phyloP scores from a whole-genome alignment of 1,284 basidiomycete genomes.

The Rhodotorula mucilaginosa region DNA sequence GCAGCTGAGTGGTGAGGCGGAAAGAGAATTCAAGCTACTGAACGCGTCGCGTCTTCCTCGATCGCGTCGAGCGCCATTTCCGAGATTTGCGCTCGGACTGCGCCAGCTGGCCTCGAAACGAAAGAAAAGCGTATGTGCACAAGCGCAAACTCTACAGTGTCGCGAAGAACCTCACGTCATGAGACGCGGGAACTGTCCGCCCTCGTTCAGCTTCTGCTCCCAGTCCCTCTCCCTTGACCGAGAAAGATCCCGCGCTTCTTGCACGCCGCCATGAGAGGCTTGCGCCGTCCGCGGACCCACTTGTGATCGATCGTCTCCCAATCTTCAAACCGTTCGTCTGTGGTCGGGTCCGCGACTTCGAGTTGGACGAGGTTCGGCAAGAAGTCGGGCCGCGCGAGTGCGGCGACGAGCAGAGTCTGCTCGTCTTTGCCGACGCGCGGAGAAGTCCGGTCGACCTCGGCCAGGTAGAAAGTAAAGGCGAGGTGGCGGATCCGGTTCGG shows the following conservation, averaged over 20 bases:
- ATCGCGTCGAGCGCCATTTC: no score
- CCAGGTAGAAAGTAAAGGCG: constrained; percentile 56
- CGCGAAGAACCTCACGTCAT: not conserved
- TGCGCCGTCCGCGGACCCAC: not conserved
- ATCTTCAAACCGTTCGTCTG: not conserved
- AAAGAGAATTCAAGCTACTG: no score
- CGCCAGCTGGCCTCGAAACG: no score
- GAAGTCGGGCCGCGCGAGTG: not conserved
- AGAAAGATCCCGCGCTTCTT: not conserved
- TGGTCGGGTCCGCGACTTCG: not conserved
- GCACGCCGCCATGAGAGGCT: not conserved
- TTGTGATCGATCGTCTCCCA: not conserved
- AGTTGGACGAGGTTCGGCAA: not conserved
- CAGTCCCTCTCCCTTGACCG: not conserved
- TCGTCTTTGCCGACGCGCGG: not conserved
- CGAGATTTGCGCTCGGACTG: no score
- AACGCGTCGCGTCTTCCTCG: no score
- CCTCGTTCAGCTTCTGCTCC: not conserved
- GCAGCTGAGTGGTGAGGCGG: not conserved
- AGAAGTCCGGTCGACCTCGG: not conserved
- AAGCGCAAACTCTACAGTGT: no score
- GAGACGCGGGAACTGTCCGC: not conserved
- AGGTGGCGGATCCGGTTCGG: constrained; percentile 55
- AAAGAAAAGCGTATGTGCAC: no score
- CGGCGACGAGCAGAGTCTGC: not conserved